Evolutionary conservation across 208 protist species (phyloP), one percentile per base, ranked within the genome.

Genomic region (Leishmania lainsoni): DNA sequence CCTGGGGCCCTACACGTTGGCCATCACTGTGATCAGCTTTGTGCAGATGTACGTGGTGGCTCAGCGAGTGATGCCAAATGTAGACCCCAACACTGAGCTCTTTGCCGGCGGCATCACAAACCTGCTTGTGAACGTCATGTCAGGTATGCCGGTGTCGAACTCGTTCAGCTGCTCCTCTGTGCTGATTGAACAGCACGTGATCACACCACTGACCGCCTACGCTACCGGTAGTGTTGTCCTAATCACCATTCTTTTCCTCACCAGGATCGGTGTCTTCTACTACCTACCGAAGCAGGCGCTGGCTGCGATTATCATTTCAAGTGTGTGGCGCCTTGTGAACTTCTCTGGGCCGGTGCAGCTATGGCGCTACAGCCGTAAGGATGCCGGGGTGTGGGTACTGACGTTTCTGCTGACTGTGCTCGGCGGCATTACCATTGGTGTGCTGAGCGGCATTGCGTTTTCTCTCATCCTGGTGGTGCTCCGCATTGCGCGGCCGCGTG

Each of bases 11-110:
- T 92, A 92, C 86, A 92, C 88, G 5, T 84, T 92, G 65, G 85
- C 88, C 42, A 83, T 92, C 65, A 88, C 89, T 59, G 85, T 92
- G 45, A 88, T 92, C 69, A 87, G 81, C 76, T 92, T 91, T 39
- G 81, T 92, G 75, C 89, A 92, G 71, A 90, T 91, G 80, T 89
- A 91, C 81, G 87, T 89, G n/a, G 86, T 92, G 26, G 84, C 89
- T 35, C 81, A 88, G 81, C 85, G 85, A 12, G 85, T 87, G 10
- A 89, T 88, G 87, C 81, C 87, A 9, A 75, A 92, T 39, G 84
- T 92, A 12, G 81, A 92, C 79, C 85, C 89, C 39, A 90, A 92
- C 69, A 71, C 74, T 17, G 89, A 92, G 79, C 85, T 92, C 76
- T 90, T 90, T 49, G 87, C 89, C 12, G 87, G 85, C 32, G 86